Evolutionary conservation across 2,329 filamentous ascomycete species (phyloP).

Genomic region (Amauroascus verrucosus): DNA sequence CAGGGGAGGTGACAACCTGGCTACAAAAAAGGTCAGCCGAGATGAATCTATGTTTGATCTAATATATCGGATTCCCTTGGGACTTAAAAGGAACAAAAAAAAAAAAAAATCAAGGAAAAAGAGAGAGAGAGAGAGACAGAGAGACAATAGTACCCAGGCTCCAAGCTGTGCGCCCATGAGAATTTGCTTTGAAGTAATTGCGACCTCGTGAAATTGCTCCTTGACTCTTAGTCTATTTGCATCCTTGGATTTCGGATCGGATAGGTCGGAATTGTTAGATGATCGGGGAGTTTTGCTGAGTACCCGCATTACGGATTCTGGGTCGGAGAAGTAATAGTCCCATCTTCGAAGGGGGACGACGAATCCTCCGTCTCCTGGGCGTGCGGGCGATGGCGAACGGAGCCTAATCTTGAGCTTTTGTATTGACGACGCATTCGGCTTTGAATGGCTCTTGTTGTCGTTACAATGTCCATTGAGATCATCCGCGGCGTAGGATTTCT

Average conservation of each 20-base stretch:
- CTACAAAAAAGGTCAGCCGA: constrained; percentile 17
- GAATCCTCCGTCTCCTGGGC: constrained; percentile 27
- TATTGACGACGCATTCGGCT: constrained; percentile 14
- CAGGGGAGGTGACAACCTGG: constrained; percentile 35
- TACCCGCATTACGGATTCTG: constrained; percentile 18
- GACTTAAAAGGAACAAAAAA: too few species aligned
- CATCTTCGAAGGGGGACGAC: constrained; percentile 34
- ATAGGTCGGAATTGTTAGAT: too few species aligned
- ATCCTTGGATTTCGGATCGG: constrained; percentile 12
- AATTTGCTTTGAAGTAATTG: constrained; percentile 29
- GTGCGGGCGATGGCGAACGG: constrained; percentile 26
- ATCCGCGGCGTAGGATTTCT: background rate
- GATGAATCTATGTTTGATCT: background rate
- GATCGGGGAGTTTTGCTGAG: background rate
- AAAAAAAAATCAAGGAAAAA: too few species aligned
- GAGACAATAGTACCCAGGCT: constrained; percentile 33
- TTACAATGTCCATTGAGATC: too few species aligned
- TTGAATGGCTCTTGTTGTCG: background rate
- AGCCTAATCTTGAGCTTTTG: constrained; percentile 34
- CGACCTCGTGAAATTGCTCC: constrained; percentile 29
- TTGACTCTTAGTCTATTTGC: constrained; percentile 15
- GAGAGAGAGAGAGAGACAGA: too few species aligned
- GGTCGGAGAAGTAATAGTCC: constrained; percentile 34
- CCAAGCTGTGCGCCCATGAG: constrained; percentile 22
- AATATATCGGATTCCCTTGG: too few species aligned